These are phyloP conservation scores for Fusarium marasasianum DNA, from an alignment of 2,329 filamentous ascomycete species.

Conservation along the genomic window DNA sequence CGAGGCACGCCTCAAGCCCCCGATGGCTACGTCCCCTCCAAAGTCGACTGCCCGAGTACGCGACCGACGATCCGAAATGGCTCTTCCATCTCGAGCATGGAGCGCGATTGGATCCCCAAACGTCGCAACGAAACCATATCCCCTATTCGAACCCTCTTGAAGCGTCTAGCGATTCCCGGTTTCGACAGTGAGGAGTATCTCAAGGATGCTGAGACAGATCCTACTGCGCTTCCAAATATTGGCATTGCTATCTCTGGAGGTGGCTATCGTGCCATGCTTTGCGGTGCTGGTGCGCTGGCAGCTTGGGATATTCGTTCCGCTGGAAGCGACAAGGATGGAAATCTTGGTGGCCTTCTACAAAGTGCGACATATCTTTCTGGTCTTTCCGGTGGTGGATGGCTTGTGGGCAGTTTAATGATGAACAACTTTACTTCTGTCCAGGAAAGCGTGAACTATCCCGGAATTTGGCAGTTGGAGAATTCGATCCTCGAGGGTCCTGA, in stretches of 20 bases:
- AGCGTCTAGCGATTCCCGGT: slow-evolving; percentile 75
- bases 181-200: slow-evolving; percentile 84
- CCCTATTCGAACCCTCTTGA: slow-evolving; percentile 79
- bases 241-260: slow-evolving; percentile 84
- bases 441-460: slow-evolving; percentile 47
- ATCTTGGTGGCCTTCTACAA: slow-evolving; percentile 84
- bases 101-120: slow-evolving; percentile 76
- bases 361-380: slow-evolving; percentile 82
- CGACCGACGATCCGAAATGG: slow-evolving; percentile 76
- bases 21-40: slow-evolving; percentile 73
- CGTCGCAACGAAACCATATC: slow-evolving; percentile 77
- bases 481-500: slow-evolving; percentile 54
- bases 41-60: slow-evolving; percentile 74
- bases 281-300: slow-evolving; percentile 80
- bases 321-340: slow-evolving; percentile 59
- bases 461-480: slow-evolving; percentile 54
- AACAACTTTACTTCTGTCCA: slow-evolving; percentile 82
- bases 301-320: slow-evolving; percentile 81
- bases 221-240: slow-evolving; percentile 62
- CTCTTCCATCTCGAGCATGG: slow-evolving; percentile 68
- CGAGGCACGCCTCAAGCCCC: slow-evolving; percentile 48
- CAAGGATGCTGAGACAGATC: slow-evolving; percentile 43
- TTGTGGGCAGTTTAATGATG: slow-evolving; percentile 81
- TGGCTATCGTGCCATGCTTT: slow-evolving; percentile 87
- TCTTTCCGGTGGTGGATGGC: slow-evolving; percentile 84